Percentiles rank a stretch among this genome's conserved stretches.
Conservation (phyloP, 1,139 yeast species). For the Debaryomyces robertsiae region DNA sequence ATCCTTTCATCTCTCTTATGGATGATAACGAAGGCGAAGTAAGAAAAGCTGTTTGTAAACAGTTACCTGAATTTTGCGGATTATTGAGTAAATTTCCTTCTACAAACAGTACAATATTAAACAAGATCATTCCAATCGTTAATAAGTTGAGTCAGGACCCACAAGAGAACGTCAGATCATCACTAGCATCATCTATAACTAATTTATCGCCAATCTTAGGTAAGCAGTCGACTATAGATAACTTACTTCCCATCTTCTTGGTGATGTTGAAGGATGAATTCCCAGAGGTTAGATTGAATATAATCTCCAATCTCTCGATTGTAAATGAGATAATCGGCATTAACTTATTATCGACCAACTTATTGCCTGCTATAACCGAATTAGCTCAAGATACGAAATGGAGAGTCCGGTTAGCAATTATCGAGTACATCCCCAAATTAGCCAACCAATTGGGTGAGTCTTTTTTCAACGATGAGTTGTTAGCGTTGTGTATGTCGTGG, state of each 20-base stretch:
- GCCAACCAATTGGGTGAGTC: conserved; percentile 96
- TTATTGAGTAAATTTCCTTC: conserved; percentile 47
- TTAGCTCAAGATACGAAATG: conserved; percentile 96
- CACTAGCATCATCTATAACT: conserved; percentile 86
- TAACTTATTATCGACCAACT: conserved; percentile 78
- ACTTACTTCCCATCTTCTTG: conserved; percentile 83
- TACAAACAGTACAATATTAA: conserved; percentile 57
- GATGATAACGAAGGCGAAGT: conserved; percentile 97
- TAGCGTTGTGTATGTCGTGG: conserved; percentile 93
- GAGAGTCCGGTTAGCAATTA: conserved; percentile 97
- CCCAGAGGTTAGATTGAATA: conserved; percentile 94
- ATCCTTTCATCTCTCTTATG: conserved; percentile 74
- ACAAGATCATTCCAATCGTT: conserved; percentile 80
- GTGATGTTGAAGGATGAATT: conserved; percentile 95
- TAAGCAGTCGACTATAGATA: conserved; percentile 80
- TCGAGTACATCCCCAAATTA: conserved; percentile 91
- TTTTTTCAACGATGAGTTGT: conserved; percentile 89
- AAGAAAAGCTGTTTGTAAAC: conserved; percentile 90
- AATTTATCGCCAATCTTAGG: conserved; percentile 86
- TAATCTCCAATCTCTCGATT: conserved; percentile 86
- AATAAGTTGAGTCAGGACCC: conserved; percentile 86
- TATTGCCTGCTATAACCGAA: conserved; percentile 94
- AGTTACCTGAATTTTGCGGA: conserved; percentile 77
- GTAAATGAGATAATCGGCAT: conserved; percentile 96
- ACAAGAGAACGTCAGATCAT: conserved; percentile 90